Conservation (phyloP, 805 yeast species). For the Blastobotrys peoriensis region DNA sequence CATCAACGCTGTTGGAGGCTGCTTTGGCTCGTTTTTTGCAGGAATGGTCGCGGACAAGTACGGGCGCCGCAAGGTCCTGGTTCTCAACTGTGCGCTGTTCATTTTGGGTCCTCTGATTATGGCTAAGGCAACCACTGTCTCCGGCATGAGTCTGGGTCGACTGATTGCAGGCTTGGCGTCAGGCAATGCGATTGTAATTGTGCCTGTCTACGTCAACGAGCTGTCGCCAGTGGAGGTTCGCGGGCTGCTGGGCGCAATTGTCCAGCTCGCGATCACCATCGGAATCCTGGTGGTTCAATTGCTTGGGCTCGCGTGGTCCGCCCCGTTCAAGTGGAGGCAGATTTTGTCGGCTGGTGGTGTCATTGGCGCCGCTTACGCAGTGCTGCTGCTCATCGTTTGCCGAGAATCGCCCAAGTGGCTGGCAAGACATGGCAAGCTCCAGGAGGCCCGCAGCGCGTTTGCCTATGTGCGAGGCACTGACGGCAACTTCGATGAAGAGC, state of each 20-base stretch:
- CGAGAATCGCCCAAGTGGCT: conserved; percentile 88
- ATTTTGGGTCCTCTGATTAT: conserved; percentile 59
- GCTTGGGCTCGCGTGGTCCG: conserved; percentile 64
- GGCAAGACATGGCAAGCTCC: conserved; percentile 39
- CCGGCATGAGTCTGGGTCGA: conserved; percentile 55
- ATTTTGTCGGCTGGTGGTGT: conserved; percentile 57
- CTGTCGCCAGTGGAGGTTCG: conserved; percentile 61
- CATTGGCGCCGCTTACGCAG: conserved; percentile 46
- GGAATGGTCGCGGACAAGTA: conserved; percentile 56
- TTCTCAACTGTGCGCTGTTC: conserved; percentile 47
- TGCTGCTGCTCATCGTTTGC: conserved; percentile 34
- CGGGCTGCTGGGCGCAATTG: conserved; percentile 84
- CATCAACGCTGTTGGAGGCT: conserved; percentile 77
- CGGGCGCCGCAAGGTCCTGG: conserved; percentile 56
- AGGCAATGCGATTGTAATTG: conserved; percentile 79
- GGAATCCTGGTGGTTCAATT: conserved; percentile 82
- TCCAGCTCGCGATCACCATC: conserved; percentile 76
- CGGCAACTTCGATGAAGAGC: conserved; percentile 22
- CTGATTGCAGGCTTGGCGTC: conserved; percentile 79
- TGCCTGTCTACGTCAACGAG: conserved; percentile 78
- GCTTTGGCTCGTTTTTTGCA: conserved; percentile 64
- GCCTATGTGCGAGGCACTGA: conserved; percentile 32
- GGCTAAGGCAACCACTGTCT: conserved; percentile 42
- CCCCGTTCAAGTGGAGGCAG: conserved; percentile 62
- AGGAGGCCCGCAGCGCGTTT: conserved; percentile 38